These are phyloP conservation scores for Schwanniomyces sp. DNA, from an alignment of 805 yeast genomes.

Conservation along the genomic window DNA sequence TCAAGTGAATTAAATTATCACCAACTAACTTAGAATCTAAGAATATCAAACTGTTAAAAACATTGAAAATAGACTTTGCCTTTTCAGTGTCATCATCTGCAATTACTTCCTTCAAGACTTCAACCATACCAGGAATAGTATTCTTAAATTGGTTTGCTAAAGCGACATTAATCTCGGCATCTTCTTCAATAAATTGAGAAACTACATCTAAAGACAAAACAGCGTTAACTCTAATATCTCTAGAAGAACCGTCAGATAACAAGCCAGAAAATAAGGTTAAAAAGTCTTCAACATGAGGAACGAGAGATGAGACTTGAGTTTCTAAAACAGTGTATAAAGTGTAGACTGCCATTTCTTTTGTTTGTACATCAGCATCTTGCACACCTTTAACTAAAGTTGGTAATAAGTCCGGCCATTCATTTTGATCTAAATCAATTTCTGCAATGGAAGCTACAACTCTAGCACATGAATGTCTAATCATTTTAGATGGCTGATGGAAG, in stretches of 20 bases:
- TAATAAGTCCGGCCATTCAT: constrained; percentile 75
- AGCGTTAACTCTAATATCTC: constrained; percentile 78
- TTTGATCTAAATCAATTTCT: constrained; percentile 61
- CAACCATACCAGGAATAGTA: constrained; percentile 77
- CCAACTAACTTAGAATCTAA: constrained; percentile 80
- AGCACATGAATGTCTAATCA: constrained; percentile 85
- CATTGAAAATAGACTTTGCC: constrained; percentile 76
- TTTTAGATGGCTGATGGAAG: constrained; percentile 60
- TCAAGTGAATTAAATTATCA: constrained; percentile 64
- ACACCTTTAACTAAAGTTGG: constrained; percentile 67
- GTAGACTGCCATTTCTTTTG: constrained; percentile 82
- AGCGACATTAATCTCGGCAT: constrained; percentile 42
- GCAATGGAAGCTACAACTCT: constrained; percentile 88
- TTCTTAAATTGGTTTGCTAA: constrained; percentile 56
- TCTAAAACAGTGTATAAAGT: constrained; percentile 78
- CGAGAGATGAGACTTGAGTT: constrained; percentile 58
- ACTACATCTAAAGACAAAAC: constrained; percentile 77
- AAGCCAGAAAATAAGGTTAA: constrained; percentile 69
- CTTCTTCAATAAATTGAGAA: constrained; percentile 66
- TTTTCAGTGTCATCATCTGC: constrained; percentile 67
- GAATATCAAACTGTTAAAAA: constrained; percentile 75
- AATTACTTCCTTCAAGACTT: constrained; percentile 74
- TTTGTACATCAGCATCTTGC: constrained; percentile 49
- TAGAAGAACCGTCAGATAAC: constrained; percentile 58
- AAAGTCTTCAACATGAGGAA: constrained; percentile 62